These are phyloP conservation scores for Eimeria mitis DNA, from an alignment of 169 alveolate genomes.

Conservation along the genomic window DNA sequence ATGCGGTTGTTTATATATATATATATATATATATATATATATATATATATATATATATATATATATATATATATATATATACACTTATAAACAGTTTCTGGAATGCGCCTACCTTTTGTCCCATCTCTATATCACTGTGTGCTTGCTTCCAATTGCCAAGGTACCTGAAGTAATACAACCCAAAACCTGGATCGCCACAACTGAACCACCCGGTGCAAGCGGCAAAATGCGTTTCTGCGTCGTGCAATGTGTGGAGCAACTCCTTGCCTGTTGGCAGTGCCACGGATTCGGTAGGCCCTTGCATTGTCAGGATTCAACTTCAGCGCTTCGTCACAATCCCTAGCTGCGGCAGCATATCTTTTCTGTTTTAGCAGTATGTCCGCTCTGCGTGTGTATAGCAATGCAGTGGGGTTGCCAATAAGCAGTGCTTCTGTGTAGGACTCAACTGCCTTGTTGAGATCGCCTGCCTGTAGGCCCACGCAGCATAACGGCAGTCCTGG, in stretches of 20 bases:
- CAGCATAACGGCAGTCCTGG: neutral
- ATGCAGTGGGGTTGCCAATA: constrained; percentile 88
- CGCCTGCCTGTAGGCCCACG: constrained; percentile 78
- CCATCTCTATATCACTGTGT: constrained; percentile 88
- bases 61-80: too few relatives aligned
- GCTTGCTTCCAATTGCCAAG: constrained; percentile 88
- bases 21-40: too few relatives aligned
- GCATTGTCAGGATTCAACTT: constrained; percentile 88
- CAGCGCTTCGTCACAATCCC: constrained; percentile 89
- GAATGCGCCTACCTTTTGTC: constrained; percentile 83
- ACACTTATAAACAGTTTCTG: neutral
- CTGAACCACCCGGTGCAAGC: neutral
- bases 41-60: too few relatives aligned
- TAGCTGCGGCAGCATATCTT: constrained; percentile 86
- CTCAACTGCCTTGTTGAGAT: constrained; percentile 83
- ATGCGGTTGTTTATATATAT: too few relatives aligned
- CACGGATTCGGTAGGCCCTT: constrained; percentile 87
- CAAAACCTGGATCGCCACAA: neutral
- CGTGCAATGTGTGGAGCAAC: neutral
- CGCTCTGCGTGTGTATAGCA: constrained; percentile 88
- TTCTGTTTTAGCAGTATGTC: constrained; percentile 85
- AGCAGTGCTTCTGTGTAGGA: constrained; percentile 84
- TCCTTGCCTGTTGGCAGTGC: constrained; percentile 86
- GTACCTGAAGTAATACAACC: constrained; percentile 56
- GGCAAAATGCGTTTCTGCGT: neutral